A percentile compares a stretch with the other conserved stretches of the same genome.
These are phyloP conservation scores for Acanthamoeba royreba DNA, from an alignment of 208 protist genomes.

Conservation along the genomic window DNA sequence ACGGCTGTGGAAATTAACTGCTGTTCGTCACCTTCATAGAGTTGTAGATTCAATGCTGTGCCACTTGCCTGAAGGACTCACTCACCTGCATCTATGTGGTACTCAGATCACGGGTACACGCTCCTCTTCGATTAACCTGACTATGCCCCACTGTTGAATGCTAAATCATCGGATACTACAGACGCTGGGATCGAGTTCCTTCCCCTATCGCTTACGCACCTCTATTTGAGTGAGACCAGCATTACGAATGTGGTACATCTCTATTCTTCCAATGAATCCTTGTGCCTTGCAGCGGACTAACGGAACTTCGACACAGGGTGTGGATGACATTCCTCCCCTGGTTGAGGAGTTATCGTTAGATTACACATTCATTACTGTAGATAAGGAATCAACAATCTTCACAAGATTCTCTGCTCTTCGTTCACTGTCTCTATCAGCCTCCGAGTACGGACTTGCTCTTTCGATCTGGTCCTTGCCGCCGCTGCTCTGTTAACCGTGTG, in stretches of 20 bases:
- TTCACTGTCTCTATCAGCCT: not conserved
- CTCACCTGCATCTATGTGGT: not conserved
- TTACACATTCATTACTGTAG: not conserved
- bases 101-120: not conserved
- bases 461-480: not conserved
- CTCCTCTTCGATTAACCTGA: not conserved
- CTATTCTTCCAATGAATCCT: not conserved
- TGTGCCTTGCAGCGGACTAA: not conserved
- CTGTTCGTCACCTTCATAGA: not conserved
- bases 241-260: not conserved
- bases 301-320: not conserved
- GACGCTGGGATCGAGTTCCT: conserved; percentile 3
- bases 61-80: not conserved
- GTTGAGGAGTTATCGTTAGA: not conserved
- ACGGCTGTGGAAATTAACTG: not conserved
- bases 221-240: not conserved
- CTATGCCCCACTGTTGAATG: not conserved
- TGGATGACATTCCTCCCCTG: not conserved
- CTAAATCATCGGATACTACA: not conserved
- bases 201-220: not conserved
- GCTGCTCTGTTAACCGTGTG: not conserved
- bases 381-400: not conserved
- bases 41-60: not conserved
- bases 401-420: not conserved
- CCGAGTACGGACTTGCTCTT: not conserved